Percentiles rank a stretch among this genome's conserved stretches.
Evolutionary conservation across 2,329 filamentous ascomycete genomes (phyloP).

Genomic region (Coleophoma eucalyptorum): DNA sequence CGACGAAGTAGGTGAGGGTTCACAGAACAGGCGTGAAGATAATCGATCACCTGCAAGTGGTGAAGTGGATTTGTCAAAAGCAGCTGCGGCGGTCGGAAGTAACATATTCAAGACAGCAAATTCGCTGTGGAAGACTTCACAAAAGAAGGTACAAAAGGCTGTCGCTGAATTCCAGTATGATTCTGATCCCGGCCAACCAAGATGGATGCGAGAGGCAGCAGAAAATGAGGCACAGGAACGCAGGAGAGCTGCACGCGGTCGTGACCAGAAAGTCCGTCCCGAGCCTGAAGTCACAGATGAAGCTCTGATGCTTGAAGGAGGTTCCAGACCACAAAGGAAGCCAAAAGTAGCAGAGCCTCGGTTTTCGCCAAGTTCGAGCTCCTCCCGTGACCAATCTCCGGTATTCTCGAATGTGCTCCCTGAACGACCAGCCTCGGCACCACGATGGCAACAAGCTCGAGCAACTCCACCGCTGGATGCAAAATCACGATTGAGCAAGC

Average conservation of each 20-base stretch:
- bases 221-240: slow-evolving; percentile 32
- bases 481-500: slow-evolving; percentile 63
- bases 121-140: slow-evolving; percentile 89
- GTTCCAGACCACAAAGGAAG: slow-evolving; percentile 44
- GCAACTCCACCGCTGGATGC: slow-evolving; percentile 42
- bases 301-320: slow-evolving; percentile 75
- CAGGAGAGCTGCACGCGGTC: slow-evolving; percentile 23
- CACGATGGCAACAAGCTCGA: slow-evolving; percentile 55
- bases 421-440: slow-evolving; percentile 40
- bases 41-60: slow-evolving; percentile 49
- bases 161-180: slow-evolving; percentile 80
- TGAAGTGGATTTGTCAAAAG: slow-evolving; percentile 74
- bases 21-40: slow-evolving; percentile 44
- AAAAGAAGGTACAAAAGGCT: slow-evolving; percentile 89
- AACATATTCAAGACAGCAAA: slow-evolving; percentile 92
- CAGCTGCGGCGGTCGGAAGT: slow-evolving; percentile 77
- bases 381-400: slow-evolving; percentile 46
- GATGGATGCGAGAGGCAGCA: slow-evolving; percentile 83
- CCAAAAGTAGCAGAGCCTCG: slow-evolving; percentile 19
- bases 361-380: slow-evolving; percentile 14
- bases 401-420: slow-evolving; percentile 38
- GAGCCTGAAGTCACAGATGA: slow-evolving; percentile 56
- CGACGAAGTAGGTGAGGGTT: slow-evolving; percentile 43
- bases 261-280: slow-evolving; percentile 13
- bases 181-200: slow-evolving; percentile 76